Conservation (phyloP, 257 asterid genomes). For the Pogostemon cablin region DNA sequence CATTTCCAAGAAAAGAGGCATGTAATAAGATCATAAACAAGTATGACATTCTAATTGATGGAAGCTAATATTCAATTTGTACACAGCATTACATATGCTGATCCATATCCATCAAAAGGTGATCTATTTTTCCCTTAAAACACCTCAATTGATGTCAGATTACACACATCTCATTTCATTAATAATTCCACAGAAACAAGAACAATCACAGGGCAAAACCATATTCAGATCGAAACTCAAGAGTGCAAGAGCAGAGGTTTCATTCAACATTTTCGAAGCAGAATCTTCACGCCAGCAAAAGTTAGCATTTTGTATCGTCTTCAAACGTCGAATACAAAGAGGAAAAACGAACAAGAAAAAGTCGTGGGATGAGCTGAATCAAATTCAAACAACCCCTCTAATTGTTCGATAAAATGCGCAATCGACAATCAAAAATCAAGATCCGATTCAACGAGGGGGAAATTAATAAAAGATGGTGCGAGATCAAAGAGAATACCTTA, state of each 20-base stretch:
- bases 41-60: neutral
- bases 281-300: slow-evolving; percentile 24
- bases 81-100: no score
- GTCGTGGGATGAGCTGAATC: neutral
- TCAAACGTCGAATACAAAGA: neutral
- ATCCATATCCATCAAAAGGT: no score
- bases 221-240: slow-evolving; percentile 16
- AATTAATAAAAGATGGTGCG: neutral
- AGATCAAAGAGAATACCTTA: slow-evolving; percentile 33
- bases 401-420: neutral
- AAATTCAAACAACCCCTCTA: slow-evolving; percentile 16
- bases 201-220: neutral
- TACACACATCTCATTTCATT: slow-evolving; percentile 15
- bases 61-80: neutral
- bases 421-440: slow-evolving; percentile 22
- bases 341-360: neutral
- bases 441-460: slow-evolving; percentile 10
- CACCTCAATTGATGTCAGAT: slow-evolving; percentile 12
- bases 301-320: neutral
- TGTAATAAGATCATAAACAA: neutral
- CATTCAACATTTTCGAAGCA: slow-evolving; percentile 12
- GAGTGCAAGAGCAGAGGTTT: neutral
- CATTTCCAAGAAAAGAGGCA: neutral
- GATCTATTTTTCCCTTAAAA: neutral
- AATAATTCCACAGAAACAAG: neutral